phyloP scores from a whole-genome alignment of 805 yeast genomes.

The Saccharomycopsis olivae region DNA sequence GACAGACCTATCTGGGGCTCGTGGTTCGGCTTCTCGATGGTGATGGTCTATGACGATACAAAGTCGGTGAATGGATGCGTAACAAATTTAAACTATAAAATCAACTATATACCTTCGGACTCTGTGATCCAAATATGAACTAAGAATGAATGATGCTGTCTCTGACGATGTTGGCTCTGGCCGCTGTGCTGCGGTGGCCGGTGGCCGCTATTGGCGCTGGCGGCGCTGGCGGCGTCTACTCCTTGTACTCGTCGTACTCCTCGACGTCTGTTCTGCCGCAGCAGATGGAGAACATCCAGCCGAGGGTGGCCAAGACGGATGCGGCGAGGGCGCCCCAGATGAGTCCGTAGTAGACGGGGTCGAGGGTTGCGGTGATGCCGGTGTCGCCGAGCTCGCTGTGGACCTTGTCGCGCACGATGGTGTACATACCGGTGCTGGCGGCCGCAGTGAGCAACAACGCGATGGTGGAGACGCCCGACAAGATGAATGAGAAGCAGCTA shows the following conservation, averaged over 20 bases:
- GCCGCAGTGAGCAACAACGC: constrained; percentile 37
- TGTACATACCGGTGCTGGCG: constrained; percentile 53
- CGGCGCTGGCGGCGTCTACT: too few relatives aligned
- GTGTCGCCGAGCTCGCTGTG: constrained; percentile 35
- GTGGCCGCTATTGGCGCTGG: too few relatives aligned
- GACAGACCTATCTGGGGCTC: constrained; percentile 54
- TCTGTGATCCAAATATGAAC: constrained; percentile 23
- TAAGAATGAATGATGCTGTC: too few relatives aligned
- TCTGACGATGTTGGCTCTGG: too few relatives aligned
- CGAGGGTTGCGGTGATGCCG: constrained; percentile 47
- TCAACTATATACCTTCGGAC: constrained; percentile 53
- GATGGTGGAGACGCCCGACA: constrained; percentile 32
- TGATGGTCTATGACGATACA: constrained; percentile 42
- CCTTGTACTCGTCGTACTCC: constrained; percentile 8
- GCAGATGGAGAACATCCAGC: constrained; percentile 34
- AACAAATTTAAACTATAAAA: constrained; percentile 52
- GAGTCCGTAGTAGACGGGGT: constrained; percentile 41
- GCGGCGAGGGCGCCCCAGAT: constrained; percentile 56
- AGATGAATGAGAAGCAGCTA: constrained; percentile 33
- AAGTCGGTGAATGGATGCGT: constrained; percentile 37
- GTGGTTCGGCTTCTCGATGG: constrained; percentile 58
- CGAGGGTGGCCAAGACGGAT: constrained; percentile 29
- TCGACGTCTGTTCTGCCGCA: constrained; percentile 26
- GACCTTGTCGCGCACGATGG: constrained; percentile 38
- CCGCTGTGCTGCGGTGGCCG: too few relatives aligned